Evolutionary conservation across 2,329 filamentous ascomycete genomes (phyloP).

Genomic region (Xylariales sp.): DNA sequence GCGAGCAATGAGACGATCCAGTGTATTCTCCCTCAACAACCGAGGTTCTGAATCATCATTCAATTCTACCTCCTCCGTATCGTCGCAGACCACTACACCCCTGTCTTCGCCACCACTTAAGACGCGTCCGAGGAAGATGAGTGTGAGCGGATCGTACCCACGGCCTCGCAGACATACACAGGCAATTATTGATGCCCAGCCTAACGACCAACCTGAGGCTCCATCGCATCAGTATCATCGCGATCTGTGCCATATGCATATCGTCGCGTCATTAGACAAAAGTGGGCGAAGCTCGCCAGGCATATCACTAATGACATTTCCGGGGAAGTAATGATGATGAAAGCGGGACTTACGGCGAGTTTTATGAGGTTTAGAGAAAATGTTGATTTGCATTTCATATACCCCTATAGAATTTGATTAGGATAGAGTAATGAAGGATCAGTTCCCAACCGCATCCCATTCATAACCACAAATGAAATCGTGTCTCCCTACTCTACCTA

Average conservation of each 20-base stretch:
- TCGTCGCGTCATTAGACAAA: slow-evolving; percentile 30
- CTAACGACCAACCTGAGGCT: slow-evolving; percentile 8
- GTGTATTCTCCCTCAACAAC: slow-evolving; percentile 37
- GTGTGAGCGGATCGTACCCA: slow-evolving; percentile 34
- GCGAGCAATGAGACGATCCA: slow-evolving; percentile 32
- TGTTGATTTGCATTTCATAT: slow-evolving; percentile 32
- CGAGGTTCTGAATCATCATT: slow-evolving; percentile 34
- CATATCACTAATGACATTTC: slow-evolving; percentile 37
- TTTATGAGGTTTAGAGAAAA: slow-evolving; percentile 28
- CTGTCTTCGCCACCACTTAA: slow-evolving; percentile 25
- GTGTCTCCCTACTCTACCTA: too few species aligned
- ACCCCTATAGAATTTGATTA: slow-evolving; percentile 38
- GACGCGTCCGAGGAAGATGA: slow-evolving; percentile 40
- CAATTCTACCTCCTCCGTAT: slow-evolving; percentile 33
- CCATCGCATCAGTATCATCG: slow-evolving; percentile 20
- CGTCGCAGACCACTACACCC: slow-evolving; percentile 33
- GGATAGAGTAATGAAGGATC: slow-evolving; percentile 25
- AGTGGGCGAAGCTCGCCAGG: slow-evolving; percentile 39
- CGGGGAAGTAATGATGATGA: slow-evolving; percentile 26
- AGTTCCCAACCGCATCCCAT: neutral
- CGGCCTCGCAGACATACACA: slow-evolving; percentile 37
- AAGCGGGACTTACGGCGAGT: neutral
- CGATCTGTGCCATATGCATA: slow-evolving; percentile 31
- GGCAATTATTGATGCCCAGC: slow-evolving; percentile 21
- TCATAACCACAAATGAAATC: neutral